These are phyloP conservation scores for Dipodascopsis uninucleata DNA, from an alignment of 805 yeast genomes.

Conservation along the genomic window DNA sequence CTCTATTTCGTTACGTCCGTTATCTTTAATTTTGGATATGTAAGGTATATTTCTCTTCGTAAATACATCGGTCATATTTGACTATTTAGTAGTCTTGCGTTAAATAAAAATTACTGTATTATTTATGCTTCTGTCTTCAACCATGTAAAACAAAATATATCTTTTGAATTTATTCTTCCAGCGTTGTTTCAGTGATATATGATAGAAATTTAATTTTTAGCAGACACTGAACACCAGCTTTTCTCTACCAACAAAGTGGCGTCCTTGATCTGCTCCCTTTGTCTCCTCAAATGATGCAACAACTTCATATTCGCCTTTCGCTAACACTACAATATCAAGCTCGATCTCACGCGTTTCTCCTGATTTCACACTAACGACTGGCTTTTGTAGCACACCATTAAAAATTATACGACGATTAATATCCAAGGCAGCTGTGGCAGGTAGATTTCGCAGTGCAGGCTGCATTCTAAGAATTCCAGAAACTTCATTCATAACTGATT, in stretches of 20 bases:
- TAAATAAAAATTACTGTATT: too few relatives aligned
- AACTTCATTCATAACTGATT: not conserved
- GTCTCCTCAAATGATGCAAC: conserved; percentile 56
- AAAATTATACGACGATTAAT: conserved; percentile 58
- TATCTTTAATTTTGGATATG: too few relatives aligned
- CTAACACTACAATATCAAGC: conserved; percentile 62
- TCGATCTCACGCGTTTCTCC: conserved; percentile 43
- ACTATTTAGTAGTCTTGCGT: too few relatives aligned
- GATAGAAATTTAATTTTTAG: too few relatives aligned
- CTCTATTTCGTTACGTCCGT: too few relatives aligned
- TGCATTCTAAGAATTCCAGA: conserved; percentile 21
- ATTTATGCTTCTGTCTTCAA: too few relatives aligned
- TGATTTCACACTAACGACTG: conserved; percentile 43
- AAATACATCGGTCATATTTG: too few relatives aligned
- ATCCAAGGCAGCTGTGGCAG: conserved; percentile 27
- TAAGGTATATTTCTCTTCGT: too few relatives aligned
- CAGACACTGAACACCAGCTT: conserved; percentile 18
- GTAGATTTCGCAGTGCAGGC: conserved; percentile 20
- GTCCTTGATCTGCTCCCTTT: conserved; percentile 14
- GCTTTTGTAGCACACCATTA: conserved; percentile 69
- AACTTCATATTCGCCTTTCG: conserved; percentile 80
- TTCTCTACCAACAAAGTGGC: conserved; percentile 17
- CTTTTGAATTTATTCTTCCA: too few relatives aligned
- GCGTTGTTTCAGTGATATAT: too few relatives aligned
- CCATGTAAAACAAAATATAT: too few relatives aligned